phyloP scores from a whole-genome alignment of 2,329 filamentous ascomycete species.

The Exophiala oligosperma region DNA sequence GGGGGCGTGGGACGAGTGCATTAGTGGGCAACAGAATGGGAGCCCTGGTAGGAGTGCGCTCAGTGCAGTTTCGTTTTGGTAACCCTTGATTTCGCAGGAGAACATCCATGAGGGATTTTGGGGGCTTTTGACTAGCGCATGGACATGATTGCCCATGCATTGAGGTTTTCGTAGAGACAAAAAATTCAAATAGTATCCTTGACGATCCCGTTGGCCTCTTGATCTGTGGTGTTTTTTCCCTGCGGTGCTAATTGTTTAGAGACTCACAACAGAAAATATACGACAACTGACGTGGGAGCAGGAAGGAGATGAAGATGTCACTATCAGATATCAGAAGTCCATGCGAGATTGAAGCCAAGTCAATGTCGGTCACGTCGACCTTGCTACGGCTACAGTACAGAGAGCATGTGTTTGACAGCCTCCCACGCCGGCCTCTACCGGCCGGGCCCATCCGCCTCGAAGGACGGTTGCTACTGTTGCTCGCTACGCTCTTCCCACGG shows the following conservation, averaged over 20 bases:
- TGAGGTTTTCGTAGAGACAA: too few relatives aligned
- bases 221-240: too few relatives aligned
- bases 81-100: neutral
- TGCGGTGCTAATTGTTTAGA: too few relatives aligned
- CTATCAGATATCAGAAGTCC: neutral
- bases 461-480: too few relatives aligned
- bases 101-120: neutral
- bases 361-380: neutral
- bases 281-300: too few relatives aligned
- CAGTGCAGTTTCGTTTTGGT: neutral
- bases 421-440: constrained; percentile 10
- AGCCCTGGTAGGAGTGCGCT: neutral
- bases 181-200: too few relatives aligned
- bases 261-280: too few relatives aligned
- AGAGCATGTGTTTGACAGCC: neutral
- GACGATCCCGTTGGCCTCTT: too few relatives aligned
- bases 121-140: too few relatives aligned
- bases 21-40: constrained; percentile 12
- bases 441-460: constrained; percentile 9
- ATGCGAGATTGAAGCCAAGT: too few relatives aligned
- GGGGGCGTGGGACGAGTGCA: constrained; percentile 14
- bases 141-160: too few relatives aligned
- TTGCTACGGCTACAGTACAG: too few relatives aligned
- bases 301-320: neutral
- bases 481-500: neutral